Evolutionary conservation across 1,284 basidiomycete species (phyloP).

Genomic region (Austroboletus niveus): DNA sequence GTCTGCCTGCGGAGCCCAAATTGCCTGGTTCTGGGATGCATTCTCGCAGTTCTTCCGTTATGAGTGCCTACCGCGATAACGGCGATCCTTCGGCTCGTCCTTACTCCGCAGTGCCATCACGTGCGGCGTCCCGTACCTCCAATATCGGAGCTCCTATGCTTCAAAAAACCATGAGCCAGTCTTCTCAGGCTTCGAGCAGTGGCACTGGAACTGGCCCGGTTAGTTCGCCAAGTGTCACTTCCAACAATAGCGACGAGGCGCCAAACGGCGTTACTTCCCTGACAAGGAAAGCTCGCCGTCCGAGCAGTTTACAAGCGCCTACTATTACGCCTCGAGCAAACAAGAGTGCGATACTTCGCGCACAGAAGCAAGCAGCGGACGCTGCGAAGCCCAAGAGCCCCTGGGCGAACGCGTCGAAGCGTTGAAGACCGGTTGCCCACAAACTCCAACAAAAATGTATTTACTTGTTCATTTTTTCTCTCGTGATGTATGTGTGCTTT

Average conservation of each 20-base stretch:
- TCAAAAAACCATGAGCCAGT: conserved; percentile 19
- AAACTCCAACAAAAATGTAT: background rate
- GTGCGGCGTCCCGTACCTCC: conserved; percentile 27
- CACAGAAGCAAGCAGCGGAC: conserved; percentile 47
- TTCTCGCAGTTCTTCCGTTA: conserved; percentile 40
- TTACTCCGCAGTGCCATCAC: conserved; percentile 24
- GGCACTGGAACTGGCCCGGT: conserved; percentile 27
- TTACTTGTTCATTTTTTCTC: background rate
- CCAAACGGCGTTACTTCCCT: conserved; percentile 20
- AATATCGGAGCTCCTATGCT: conserved; percentile 1
- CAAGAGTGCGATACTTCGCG: conserved; percentile 69
- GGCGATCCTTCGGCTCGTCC: conserved; percentile 17
- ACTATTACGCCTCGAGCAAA: conserved; percentile 67
- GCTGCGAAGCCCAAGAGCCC: conserved; percentile 32
- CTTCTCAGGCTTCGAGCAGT: conserved; percentile 31
- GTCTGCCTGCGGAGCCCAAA: conserved; percentile 39
- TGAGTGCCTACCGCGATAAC: conserved; percentile 27
- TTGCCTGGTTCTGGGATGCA: conserved; percentile 37
- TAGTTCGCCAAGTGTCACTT: conserved; percentile 25
- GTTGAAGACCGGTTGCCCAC: conserved; percentile 12
- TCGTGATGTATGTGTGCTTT: conserved; percentile 13
- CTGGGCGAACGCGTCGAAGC: conserved; percentile 32
- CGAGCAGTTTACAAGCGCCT: conserved; percentile 55
- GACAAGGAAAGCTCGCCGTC: conserved; percentile 38
- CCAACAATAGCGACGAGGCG: conserved; percentile 18